A percentile compares a stretch with the other conserved stretches of the same genome.
These are phyloP conservation scores for Saccharomyces kudriavzevii DNA, from an alignment of 805 yeast species.

Conservation along the genomic window DNA sequence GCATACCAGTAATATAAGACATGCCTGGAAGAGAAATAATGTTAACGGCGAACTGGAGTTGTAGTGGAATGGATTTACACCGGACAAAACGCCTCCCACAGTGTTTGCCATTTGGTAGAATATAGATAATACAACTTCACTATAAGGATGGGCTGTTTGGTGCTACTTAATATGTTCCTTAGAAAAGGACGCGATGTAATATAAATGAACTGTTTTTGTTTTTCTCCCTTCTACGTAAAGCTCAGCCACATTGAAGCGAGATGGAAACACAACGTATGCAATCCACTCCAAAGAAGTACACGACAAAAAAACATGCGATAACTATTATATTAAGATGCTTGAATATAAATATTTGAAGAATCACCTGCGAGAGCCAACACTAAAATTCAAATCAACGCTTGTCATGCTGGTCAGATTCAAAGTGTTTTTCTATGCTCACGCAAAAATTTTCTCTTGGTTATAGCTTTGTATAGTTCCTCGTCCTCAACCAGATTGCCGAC, in stretches of 20 bases:
- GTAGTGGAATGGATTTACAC: conserved; percentile 60
- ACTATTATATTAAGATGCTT: not conserved
- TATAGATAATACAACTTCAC: not conserved
- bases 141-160: not conserved
- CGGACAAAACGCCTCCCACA: conserved; percentile 65
- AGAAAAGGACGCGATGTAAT: no score
- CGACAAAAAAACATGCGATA: not conserved
- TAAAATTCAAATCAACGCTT: not conserved
- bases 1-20: conserved; percentile 51
- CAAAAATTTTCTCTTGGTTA: not conserved
- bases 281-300: not conserved
- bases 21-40: conserved; percentile 60
- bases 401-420: not conserved
- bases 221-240: not conserved
- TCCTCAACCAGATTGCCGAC: conserved; percentile 1
- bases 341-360: not conserved
- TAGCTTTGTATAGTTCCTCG: not conserved
- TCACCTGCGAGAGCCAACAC: not conserved
- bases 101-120: conserved; percentile 9
- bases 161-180: not conserved
- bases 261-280: not conserved
- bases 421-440: not conserved
- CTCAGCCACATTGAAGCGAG: not conserved
- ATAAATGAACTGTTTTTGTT: not conserved
- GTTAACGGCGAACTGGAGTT: conserved; percentile 54